Evolutionary conservation across 106 monocot genomes (phyloP), one percentile per base, ranked within the genome.

Genomic region (Chionographis japonica): DNA sequence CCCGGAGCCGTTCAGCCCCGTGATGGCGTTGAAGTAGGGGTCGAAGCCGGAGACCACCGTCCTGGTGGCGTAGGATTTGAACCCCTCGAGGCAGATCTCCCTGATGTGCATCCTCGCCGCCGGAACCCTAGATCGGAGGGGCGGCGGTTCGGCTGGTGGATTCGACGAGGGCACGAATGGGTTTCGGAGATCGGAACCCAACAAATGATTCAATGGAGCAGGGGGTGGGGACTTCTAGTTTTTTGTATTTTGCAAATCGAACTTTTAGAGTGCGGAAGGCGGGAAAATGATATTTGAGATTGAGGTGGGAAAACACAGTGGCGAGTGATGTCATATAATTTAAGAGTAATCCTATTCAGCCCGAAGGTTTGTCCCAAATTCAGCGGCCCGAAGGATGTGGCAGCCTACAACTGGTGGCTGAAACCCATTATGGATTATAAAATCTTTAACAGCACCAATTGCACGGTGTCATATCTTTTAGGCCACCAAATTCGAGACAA

Each of bases 11-110:
- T 95, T 95, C 54, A 95, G 86, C 51, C 95, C 95, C 54, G 95
- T 95, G 58, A 95, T 95, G 63, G 95, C 95, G 78, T 95, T 95
- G 80, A 95, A 95, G 84, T 73, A 88, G 64, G 91, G 92, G 51
- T 95, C 92, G 77, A 95, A 95, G 10, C 95, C 95, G 8, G 95
- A 73, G 18, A 97, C 95, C 63, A 97, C 92, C 54, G 95, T 97
- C 50, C 84, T 72, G 6, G 92, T 87, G 19, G 92, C 95, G 68
- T 97, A 97, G 37, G 95, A 97, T 72, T 97, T 97, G 82, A 97
- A 95, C 1, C 95, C 92, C 67, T 95, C 95, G 42, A 95, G 72
- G 12, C 80, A 83, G 58, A 87, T 75, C 85, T 90, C 97, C 83
- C 85, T 92, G 68, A 92, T 71, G 85, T 87, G 70, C 92, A 92